Percentiles rank a stretch among this genome's conserved stretches.
phyloP scores from a whole-genome alignment of 2,329 filamentous ascomycete genomes.

The Salinomyces thailandicus region DNA sequence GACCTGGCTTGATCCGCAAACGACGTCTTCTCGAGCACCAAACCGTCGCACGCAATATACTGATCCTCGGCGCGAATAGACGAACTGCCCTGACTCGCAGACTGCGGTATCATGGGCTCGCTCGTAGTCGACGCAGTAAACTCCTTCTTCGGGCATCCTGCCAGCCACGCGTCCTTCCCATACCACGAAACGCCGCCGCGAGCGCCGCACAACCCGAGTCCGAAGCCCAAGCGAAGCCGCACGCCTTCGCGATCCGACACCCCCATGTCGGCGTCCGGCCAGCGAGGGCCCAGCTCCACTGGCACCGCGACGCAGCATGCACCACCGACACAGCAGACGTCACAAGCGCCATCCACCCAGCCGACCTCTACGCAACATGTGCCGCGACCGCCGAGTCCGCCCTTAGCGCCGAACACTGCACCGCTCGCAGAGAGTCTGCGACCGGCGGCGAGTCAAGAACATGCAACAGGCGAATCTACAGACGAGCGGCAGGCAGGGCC shows the following conservation, averaged over 20 bases:
- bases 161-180: conserved; percentile 16
- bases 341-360: conserved; percentile 6
- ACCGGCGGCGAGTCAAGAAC: conserved; percentile 5
- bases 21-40: neutral
- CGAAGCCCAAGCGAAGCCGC: conserved; percentile 16
- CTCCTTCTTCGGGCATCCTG: conserved; percentile 41
- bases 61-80: conserved; percentile 9
- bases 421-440: conserved; percentile 17
- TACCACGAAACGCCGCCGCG: conserved; percentile 19
- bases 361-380: conserved; percentile 6
- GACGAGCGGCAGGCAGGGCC: conserved; percentile 31
- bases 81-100: conserved; percentile 9
- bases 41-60: too few relatives aligned
- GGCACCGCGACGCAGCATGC: conserved; percentile 10
- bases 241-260: conserved; percentile 17
- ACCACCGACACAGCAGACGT: conserved; percentile 1
- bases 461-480: conserved; percentile 23
- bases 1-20: neutral
- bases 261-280: conserved; percentile 22
- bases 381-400: conserved; percentile 17
- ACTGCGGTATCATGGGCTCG: conserved; percentile 48
- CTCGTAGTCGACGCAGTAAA: conserved; percentile 61
- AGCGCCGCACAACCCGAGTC: conserved; percentile 10
- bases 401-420: conserved; percentile 10
- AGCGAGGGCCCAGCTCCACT: conserved; percentile 23